These are phyloP conservation scores for Syncephalastrum sp. DNA, from an alignment of 371 early-diverging fungal species.

Conservation along the genomic window DNA sequence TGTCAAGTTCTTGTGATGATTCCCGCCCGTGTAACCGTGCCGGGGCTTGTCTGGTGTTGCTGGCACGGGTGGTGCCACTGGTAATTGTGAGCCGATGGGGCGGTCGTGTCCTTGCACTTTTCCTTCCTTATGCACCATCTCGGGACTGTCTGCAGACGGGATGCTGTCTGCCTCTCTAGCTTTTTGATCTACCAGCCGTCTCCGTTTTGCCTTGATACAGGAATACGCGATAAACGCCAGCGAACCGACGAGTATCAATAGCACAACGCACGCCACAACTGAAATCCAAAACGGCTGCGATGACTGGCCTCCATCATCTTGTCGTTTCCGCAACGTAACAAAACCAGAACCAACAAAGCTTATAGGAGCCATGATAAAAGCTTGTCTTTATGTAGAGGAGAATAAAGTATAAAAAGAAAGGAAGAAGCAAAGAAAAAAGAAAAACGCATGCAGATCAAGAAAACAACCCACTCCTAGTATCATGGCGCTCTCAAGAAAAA, in stretches of 20 bases:
- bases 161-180: not conserved
- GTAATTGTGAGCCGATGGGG: not conserved
- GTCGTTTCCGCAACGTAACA: not conserved
- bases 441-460: constrained; percentile 3
- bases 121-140: not conserved
- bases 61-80: not conserved
- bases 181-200: not conserved
- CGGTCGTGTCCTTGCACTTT: not conserved
- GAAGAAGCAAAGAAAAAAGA: not conserved
- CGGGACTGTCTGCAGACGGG: not conserved
- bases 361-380: not conserved
- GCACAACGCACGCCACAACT: constrained; percentile 4
- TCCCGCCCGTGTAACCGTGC: constrained; percentile 2
- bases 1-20: not conserved
- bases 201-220: not conserved
- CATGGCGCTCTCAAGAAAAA: too few relatives aligned
- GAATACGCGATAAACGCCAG: not conserved
- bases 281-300: constrained; percentile 17
- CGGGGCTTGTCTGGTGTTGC: not conserved
- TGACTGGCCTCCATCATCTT: constrained; percentile 8
- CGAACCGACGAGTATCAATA: constrained; percentile 1
- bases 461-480: not conserved
- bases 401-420: constrained; percentile 1
- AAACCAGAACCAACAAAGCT: not conserved
- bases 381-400: constrained; percentile 4